Conservation (phyloP, 2,329 filamentous ascomycete genomes). For the Cryphonectria carpinicola region DNA sequence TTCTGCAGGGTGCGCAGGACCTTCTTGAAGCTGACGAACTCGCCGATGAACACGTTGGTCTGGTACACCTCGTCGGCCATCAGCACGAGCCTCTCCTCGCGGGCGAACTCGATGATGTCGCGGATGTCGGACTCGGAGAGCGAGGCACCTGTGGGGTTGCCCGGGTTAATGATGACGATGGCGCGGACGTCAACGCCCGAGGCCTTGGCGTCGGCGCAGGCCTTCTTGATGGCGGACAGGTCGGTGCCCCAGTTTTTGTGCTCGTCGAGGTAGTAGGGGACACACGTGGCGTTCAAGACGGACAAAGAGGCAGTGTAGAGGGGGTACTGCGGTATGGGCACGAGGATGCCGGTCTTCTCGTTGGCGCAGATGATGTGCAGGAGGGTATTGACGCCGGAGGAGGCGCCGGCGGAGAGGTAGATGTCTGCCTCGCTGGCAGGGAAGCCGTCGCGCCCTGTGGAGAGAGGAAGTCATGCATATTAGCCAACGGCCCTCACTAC, state of each 20-base stretch:
- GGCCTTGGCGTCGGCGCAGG: conserved; percentile 74
- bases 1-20: conserved; percentile 81
- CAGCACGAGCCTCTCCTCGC: conserved; percentile 82
- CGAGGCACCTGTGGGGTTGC: conserved; percentile 93
- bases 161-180: conserved; percentile 97
- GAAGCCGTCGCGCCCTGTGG: conserved; percentile 80
- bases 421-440: conserved; percentile 79
- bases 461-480: conserved; percentile 6
- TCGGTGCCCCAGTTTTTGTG: conserved; percentile 85
- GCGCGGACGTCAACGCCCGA: conserved; percentile 86
- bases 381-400: conserved; percentile 91
- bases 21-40: conserved; percentile 96
- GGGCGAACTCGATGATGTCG: conserved; percentile 84
- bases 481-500: conserved; percentile 21
- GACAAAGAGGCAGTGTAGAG: conserved; percentile 94
- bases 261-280: conserved; percentile 95
- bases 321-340: conserved; percentile 97
- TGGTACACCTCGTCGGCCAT: conserved; percentile 99
- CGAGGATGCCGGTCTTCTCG: conserved; percentile 79
- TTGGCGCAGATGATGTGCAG: conserved; percentile 84
- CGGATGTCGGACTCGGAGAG: conserved; percentile 79
- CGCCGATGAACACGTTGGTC: conserved; percentile 93
- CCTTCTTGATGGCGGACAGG: conserved; percentile 72
- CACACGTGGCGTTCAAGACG: conserved; percentile 80
- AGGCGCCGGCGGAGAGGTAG: conserved; percentile 90